phyloP scores from a whole-genome alignment of 208 protist species.

The Acanthamoeba royreba region DNA sequence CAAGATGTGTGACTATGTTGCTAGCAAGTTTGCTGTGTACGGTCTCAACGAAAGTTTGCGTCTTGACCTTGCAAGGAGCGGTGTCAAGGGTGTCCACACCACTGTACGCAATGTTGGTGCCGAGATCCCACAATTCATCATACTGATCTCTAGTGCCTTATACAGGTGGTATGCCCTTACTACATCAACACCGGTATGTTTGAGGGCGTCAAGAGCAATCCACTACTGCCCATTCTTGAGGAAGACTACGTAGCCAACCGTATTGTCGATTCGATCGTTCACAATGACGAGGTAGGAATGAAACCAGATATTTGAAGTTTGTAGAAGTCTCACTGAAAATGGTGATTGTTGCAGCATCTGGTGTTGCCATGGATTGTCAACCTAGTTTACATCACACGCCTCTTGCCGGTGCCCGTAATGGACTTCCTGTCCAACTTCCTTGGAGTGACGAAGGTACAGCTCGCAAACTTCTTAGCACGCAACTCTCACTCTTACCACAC shows the following conservation, averaged over 20 bases:
- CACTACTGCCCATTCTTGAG: neutral
- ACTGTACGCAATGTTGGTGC: neutral
- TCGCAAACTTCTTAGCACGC: neutral
- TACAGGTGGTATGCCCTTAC: constrained; percentile 10
- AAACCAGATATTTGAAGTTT: neutral
- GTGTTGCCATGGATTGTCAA: neutral
- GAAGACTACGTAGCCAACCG: constrained; percentile 1
- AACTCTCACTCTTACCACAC: neutral
- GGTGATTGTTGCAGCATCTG: neutral
- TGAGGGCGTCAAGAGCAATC: constrained; percentile 1
- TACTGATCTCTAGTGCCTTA: neutral
- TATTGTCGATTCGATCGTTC: neutral
- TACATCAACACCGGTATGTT: constrained; percentile 54
- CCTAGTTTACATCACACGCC: neutral
- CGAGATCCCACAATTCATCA: neutral
- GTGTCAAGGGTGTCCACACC: neutral
- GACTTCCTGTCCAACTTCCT: neutral
- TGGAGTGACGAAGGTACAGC: neutral
- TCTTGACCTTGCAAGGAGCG: neutral
- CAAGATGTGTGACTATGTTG: constrained; percentile 20
- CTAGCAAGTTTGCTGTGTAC: constrained; percentile 26
- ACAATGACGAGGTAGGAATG: neutral
- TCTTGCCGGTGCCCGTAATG: neutral
- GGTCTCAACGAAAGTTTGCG: constrained; percentile 31
- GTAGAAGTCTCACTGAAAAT: neutral